A percentile compares a stretch with the other conserved stretches of the same genome.
Evolutionary conservation across 768 basidiomycete species (phyloP).

Genomic region (Trametes villosa): DNA sequence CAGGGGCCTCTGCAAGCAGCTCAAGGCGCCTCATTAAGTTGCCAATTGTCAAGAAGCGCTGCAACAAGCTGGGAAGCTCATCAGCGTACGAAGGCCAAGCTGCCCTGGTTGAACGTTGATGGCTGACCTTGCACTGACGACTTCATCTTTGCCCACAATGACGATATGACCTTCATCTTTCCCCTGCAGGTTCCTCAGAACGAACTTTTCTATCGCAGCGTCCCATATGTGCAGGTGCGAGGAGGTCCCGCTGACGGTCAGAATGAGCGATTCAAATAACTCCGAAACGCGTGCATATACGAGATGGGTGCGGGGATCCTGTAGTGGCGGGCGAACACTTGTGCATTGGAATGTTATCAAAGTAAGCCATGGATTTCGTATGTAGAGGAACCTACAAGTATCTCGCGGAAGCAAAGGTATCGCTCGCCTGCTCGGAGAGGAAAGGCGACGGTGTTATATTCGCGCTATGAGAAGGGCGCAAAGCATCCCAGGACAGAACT

Average conservation of each 20-base stretch:
- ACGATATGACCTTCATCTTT: slow-evolving; percentile 44
- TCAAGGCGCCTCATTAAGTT: slow-evolving; percentile 71
- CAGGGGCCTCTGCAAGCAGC: slow-evolving; percentile 48
- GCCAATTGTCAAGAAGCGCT: slow-evolving; percentile 71
- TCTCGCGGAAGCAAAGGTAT: slow-evolving; percentile 58
- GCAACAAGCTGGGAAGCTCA: slow-evolving; percentile 56
- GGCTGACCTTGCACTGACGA: slow-evolving; percentile 59
- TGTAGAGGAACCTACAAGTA: slow-evolving; percentile 52
- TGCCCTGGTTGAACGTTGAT: not conserved
- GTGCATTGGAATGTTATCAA: not conserved
- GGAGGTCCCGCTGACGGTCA: slow-evolving; percentile 67
- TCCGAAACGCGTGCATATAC: slow-evolving; percentile 52
- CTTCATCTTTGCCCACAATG: slow-evolving; percentile 61
- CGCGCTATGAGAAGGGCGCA: slow-evolving; percentile 41
- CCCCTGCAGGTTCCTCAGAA: slow-evolving; percentile 44
- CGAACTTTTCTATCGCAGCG: slow-evolving; percentile 54
- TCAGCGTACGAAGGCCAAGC: not conserved
- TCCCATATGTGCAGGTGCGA: slow-evolving; percentile 74
- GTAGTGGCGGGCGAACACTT: slow-evolving; percentile 55
- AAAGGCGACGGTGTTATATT: slow-evolving; percentile 53
- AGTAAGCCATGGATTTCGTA: not conserved
- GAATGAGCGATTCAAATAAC: slow-evolving; percentile 56
- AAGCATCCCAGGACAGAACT: slow-evolving; percentile 62
- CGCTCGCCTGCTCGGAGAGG: slow-evolving; percentile 66
- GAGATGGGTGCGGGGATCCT: slow-evolving; percentile 42